Evolutionary conservation across 2,329 filamentous ascomycete genomes (phyloP).

Genomic region (Gyromitra esculenta): DNA sequence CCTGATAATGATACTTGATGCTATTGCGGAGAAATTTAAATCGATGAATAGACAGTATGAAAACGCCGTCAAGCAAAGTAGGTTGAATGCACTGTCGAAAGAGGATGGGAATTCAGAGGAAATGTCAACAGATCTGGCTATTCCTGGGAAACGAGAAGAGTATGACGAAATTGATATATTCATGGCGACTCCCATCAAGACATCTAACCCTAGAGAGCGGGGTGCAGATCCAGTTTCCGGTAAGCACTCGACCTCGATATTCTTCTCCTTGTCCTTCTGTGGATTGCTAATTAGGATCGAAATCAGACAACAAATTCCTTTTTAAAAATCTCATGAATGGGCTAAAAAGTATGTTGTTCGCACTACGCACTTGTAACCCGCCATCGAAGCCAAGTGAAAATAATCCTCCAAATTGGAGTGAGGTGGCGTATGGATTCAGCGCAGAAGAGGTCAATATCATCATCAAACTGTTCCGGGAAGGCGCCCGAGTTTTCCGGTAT

Average conservation of each 20-base stretch:
- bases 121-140: conserved; percentile 82
- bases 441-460: conserved; percentile 97
- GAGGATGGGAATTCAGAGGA: conserved; percentile 73
- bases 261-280: conserved; percentile 4
- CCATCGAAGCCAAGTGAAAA: conserved; percentile 76
- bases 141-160: conserved; percentile 71
- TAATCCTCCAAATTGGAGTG: conserved; percentile 89
- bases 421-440: conserved; percentile 94
- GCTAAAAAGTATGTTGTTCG: conserved; percentile 95
- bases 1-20: conserved; percentile 95
- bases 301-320: conserved; percentile 88
- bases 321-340: conserved; percentile 97
- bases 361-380: conserved; percentile 88
- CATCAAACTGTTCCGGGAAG: conserved; percentile 96
- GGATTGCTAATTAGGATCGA: conserved; percentile 45
- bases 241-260: conserved; percentile 30
- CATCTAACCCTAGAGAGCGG: conserved; percentile 86
- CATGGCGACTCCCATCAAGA: conserved; percentile 93
- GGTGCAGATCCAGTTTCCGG: conserved; percentile 81
- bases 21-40: conserved; percentile 97
- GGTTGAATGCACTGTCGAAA: conserved; percentile 71
- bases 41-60: conserved; percentile 96
- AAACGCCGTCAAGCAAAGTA: conserved; percentile 93
- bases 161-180: conserved; percentile 99
- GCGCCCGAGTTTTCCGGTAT: conserved; percentile 94